Percentiles rank a stretch among this genome's conserved stretches.
Conservation (phyloP, 2,329 filamentous ascomycete genomes). For the Sporothrix brunneoviolacea region DNA sequence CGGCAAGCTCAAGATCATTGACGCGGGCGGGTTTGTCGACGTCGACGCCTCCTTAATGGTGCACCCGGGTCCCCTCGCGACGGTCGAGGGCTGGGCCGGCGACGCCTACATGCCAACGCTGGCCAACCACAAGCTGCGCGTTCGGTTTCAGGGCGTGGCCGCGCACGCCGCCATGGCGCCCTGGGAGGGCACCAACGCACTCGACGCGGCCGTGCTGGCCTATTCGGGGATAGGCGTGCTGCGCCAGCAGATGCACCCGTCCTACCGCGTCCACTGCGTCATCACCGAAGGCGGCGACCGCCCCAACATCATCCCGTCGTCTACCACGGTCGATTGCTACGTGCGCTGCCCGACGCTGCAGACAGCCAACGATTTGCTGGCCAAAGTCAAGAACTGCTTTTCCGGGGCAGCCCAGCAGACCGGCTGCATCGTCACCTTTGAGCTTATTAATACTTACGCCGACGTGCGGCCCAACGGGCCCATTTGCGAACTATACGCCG, state of each 20-base stretch:
- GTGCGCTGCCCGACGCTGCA: neutral
- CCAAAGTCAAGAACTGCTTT: neutral
- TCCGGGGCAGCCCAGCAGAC: neutral
- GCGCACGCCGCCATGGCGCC: constrained; percentile 1
- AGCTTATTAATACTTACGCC: neutral
- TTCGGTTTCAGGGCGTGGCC: neutral
- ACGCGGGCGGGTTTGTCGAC: neutral
- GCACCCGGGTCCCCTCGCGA: neutral
- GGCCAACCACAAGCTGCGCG: neutral
- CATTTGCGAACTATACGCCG: neutral
- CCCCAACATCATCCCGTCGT: neutral
- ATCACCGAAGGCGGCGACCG: neutral
- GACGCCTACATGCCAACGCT: constrained; percentile 1
- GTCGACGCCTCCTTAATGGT: neutral
- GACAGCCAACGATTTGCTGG: neutral
- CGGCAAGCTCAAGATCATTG: constrained; percentile 6
- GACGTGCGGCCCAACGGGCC: neutral
- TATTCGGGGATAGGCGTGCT: neutral
- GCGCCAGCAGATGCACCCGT: constrained; percentile 2
- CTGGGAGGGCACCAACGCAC: constrained; percentile 5
- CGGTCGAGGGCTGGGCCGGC: neutral
- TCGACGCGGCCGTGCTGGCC: neutral
- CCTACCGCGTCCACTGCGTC: neutral
- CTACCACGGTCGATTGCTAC: neutral
- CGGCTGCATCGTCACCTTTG: neutral